Conservation (phyloP, 2,329 filamentous ascomycete genomes). For the Colletotrichum neosansevieriae region DNA sequence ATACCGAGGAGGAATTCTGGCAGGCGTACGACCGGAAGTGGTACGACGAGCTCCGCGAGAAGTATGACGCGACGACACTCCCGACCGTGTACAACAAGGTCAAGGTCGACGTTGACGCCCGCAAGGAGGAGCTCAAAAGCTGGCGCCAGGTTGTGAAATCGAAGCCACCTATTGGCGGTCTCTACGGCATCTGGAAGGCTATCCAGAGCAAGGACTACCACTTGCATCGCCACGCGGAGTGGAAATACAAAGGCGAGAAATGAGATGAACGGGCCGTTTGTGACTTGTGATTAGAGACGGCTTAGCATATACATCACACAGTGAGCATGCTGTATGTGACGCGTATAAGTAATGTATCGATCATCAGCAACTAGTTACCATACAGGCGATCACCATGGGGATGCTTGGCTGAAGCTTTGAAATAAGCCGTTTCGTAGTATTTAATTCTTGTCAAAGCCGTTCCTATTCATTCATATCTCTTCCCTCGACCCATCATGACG, state of each 20-base stretch:
- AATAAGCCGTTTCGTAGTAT: too few relatives aligned
- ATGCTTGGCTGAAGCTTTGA: neutral
- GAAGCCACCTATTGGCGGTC: conserved; percentile 67
- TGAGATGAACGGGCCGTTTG: neutral
- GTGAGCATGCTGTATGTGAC: neutral
- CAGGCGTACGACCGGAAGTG: conserved; percentile 66
- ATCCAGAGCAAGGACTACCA: conserved; percentile 69
- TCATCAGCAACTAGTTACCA: neutral
- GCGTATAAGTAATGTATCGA: conserved; percentile 19
- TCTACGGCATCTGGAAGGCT: conserved; percentile 70
- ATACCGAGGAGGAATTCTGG: conserved; percentile 80
- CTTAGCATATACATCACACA: conserved; percentile 1
- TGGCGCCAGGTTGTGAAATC: conserved; percentile 59
- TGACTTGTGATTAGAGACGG: neutral
- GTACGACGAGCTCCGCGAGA: conserved; percentile 72
- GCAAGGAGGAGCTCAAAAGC: conserved; percentile 52
- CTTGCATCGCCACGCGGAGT: conserved; percentile 64
- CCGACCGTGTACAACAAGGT: conserved; percentile 81
- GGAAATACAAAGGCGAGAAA: conserved; percentile 61
- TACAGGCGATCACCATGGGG: conserved; percentile 1
- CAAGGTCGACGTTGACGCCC: conserved; percentile 63
- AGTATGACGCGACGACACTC: conserved; percentile 72
- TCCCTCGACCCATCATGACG: conserved; percentile 1
- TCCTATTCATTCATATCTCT: conserved; percentile 28
- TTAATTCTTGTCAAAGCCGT: neutral